These are phyloP conservation scores for Solanum piurae DNA, from an alignment of 257 asterid genomes.

Conservation along the genomic window DNA sequence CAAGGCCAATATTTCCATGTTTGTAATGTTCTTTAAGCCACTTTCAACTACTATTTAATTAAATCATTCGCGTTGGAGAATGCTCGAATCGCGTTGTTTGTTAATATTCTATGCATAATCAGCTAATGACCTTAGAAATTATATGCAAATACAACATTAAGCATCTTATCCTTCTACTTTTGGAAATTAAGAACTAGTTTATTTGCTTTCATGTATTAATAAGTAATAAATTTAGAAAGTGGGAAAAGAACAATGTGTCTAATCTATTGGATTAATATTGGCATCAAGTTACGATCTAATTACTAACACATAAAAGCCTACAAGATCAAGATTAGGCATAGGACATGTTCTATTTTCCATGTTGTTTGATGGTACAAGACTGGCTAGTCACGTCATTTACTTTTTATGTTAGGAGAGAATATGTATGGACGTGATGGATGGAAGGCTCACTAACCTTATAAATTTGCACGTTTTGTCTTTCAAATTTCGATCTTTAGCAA, in stretches of 20 bases:
- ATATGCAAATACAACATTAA: background rate
- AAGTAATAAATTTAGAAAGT: background rate
- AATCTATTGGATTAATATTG: background rate
- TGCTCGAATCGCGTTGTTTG: background rate
- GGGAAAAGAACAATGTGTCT: slow-evolving; percentile 5
- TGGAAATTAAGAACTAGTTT: background rate
- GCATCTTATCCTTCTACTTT: background rate
- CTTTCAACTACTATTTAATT: background rate
- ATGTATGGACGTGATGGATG: background rate
- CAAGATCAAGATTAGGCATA: background rate
- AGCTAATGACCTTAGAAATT: slow-evolving; percentile 2
- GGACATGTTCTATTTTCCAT: background rate
- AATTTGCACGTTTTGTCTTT: background rate
- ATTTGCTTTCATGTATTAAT: background rate
- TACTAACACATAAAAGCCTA: background rate
- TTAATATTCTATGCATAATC: background rate
- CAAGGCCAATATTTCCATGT: background rate
- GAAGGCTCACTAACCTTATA: background rate
- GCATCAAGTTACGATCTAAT: background rate
- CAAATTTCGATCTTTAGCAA: background rate
- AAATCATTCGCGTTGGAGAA: background rate
- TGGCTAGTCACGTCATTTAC: background rate
- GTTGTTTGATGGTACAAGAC: background rate
- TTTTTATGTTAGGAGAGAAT: background rate
- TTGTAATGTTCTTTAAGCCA: background rate